Conservation (phyloP, 1,284 basidiomycete species). For the Tylopilus sp. region DNA sequence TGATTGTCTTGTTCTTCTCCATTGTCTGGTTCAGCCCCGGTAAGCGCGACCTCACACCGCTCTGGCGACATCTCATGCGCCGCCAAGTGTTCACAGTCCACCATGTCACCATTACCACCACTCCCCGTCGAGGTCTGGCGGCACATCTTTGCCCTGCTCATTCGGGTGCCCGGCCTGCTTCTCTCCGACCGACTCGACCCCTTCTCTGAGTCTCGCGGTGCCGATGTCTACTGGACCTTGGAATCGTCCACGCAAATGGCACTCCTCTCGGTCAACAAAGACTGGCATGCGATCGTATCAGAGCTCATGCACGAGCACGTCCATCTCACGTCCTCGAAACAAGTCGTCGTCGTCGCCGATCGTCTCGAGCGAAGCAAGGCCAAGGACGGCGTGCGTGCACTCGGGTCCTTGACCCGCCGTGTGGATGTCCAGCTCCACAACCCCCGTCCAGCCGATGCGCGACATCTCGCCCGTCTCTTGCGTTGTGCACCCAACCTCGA, state of each 20-base stretch:
- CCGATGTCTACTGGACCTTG: constrained; percentile 20
- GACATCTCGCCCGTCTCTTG: constrained; percentile 37
- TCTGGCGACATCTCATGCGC: constrained; percentile 6
- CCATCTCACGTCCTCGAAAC: constrained; percentile 34
- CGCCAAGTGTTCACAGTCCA: neutral
- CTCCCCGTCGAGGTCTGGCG: constrained; percentile 36
- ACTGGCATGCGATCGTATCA: constrained; percentile 36
- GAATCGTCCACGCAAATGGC: constrained; percentile 13
- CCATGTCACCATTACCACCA: constrained; percentile 19
- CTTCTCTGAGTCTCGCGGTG: constrained; percentile 24
- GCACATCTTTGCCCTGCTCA: constrained; percentile 29
- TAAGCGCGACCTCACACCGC: constrained; percentile 7
- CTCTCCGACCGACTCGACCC: constrained; percentile 31
- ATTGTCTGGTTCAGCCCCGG: constrained; percentile 10
- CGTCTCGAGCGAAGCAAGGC: constrained; percentile 34
- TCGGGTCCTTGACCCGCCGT: constrained; percentile 39
- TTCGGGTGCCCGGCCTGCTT: constrained; percentile 25
- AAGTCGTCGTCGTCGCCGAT: constrained; percentile 36
- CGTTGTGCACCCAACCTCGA: constrained; percentile 38
- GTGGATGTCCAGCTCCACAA: constrained; percentile 43
- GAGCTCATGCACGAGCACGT: constrained; percentile 43
- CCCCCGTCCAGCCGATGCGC: constrained; percentile 16
- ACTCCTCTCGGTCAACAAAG: constrained; percentile 33
- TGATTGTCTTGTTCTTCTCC: neutral
- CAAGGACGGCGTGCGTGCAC: constrained; percentile 19